phyloP scores from a whole-genome alignment of 257 asterid species.

The Solanum ossicruentum region DNA sequence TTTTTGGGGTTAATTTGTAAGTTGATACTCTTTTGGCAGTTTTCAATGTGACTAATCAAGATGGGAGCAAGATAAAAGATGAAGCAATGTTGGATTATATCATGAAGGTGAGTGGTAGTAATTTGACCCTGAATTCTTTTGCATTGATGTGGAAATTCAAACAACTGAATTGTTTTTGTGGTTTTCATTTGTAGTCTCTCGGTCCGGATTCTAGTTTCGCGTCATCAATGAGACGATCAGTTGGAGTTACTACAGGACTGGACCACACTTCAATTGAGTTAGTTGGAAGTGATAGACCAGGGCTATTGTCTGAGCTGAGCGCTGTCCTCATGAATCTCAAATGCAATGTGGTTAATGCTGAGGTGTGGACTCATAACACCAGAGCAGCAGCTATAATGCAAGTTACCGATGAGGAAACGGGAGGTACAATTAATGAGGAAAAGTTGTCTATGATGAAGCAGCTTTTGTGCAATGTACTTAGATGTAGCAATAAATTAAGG shows the following conservation, averaged over 20 bases:
- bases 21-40: slow-evolving; percentile 1
- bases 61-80: slow-evolving; percentile 12
- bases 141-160: neutral
- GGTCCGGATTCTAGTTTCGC: slow-evolving; percentile 13
- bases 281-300: slow-evolving; percentile 73
- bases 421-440: slow-evolving; percentile 43
- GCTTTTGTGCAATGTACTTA: slow-evolving; percentile 54
- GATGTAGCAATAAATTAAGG: slow-evolving; percentile 46
- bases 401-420: slow-evolving; percentile 45
- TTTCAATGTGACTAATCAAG: slow-evolving; percentile 20
- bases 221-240: slow-evolving; percentile 46
- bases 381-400: slow-evolving; percentile 77
- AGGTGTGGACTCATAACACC: slow-evolving; percentile 86
- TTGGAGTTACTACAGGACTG: slow-evolving; percentile 34
- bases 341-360: slow-evolving; percentile 68
- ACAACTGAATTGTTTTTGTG: neutral
- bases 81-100: slow-evolving; percentile 7
- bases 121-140: neutral
- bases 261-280: slow-evolving; percentile 70
- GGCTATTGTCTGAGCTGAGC: slow-evolving; percentile 71
- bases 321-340: slow-evolving; percentile 65
- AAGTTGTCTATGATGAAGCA: slow-evolving; percentile 36
- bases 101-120: slow-evolving; percentile 4
- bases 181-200: slow-evolving; percentile 3
- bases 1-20: neutral